Percentiles rank a stretch among this genome's conserved stretches.
Evolutionary conservation across 2,329 filamentous ascomycete genomes (phyloP).

Genomic region (Epichloe elymi): DNA sequence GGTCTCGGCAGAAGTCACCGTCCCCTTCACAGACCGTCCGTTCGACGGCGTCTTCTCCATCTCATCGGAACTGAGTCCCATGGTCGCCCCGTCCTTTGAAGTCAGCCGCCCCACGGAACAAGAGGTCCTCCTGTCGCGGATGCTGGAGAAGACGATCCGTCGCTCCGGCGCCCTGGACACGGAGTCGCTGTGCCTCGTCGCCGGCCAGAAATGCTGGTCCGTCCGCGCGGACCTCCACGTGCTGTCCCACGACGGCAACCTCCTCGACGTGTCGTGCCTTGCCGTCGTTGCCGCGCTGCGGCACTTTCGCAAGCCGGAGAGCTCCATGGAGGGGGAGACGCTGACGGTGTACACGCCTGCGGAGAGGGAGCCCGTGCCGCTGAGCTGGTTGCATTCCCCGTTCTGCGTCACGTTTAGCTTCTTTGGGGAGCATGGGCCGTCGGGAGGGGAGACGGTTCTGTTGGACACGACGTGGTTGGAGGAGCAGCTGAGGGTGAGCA

Average conservation of each 20-base stretch:
- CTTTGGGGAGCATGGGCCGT: slow-evolving; percentile 54
- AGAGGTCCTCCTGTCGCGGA: slow-evolving; percentile 73
- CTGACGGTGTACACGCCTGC: slow-evolving; percentile 73
- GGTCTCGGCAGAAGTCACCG: slow-evolving; percentile 77
- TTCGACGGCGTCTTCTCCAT: slow-evolving; percentile 96
- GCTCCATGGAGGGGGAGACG: slow-evolving; percentile 69
- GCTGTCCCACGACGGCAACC: slow-evolving; percentile 77
- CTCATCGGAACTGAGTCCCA: slow-evolving; percentile 77
- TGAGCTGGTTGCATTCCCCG: slow-evolving; percentile 85
- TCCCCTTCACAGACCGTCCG: slow-evolving; percentile 74
- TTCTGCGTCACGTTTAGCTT: slow-evolving; percentile 85
- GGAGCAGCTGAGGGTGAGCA: slow-evolving; percentile 61
- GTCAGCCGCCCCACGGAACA: slow-evolving; percentile 69
- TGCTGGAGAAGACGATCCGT: slow-evolving; percentile 88
- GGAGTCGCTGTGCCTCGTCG: slow-evolving; percentile 87
- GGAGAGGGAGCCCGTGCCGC: slow-evolving; percentile 78
- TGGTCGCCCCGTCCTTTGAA: slow-evolving; percentile 85
- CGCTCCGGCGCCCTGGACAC: slow-evolving; percentile 87
- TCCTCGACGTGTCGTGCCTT: slow-evolving; percentile 76
- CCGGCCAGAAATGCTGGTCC: slow-evolving; percentile 82
- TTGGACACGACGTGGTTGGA: slow-evolving; percentile 63
- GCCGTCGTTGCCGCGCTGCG: slow-evolving; percentile 78
- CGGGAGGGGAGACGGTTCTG: slow-evolving; percentile 42
- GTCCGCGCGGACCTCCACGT: slow-evolving; percentile 87
- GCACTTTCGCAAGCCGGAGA: slow-evolving; percentile 85